These are phyloP conservation scores for Tetracentron sinense DNA, from an alignment of 164 flowering plant genomes.

Conservation along the genomic window DNA sequence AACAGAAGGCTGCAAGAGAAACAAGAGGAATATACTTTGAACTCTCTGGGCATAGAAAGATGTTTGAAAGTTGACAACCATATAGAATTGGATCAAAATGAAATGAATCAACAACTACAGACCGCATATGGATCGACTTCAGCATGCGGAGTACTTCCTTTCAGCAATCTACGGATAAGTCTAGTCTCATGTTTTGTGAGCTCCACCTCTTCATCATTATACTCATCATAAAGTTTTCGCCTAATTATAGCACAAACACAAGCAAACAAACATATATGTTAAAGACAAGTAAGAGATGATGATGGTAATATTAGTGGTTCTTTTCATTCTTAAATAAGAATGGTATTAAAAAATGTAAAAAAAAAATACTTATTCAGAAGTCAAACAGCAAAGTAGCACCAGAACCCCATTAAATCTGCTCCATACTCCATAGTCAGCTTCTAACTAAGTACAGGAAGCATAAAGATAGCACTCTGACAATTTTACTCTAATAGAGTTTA, in stretches of 20 bases:
- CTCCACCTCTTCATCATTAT: constrained; percentile 86
- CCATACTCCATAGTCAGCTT: too few relatives aligned
- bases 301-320: not conserved
- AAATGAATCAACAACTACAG: not conserved
- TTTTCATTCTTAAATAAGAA: not conserved
- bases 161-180: constrained; percentile 42
- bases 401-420: too few relatives aligned
- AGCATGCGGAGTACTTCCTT: constrained; percentile 90
- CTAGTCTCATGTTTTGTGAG: constrained; percentile 63
- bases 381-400: too few relatives aligned
- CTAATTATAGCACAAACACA: constrained; percentile 27
- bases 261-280: not conserved
- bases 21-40: not conserved
- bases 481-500: too few relatives aligned
- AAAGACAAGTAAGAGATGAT: not conserved
- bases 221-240: constrained; percentile 80
- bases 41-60: constrained; percentile 2
- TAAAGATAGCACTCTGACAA: too few relatives aligned
- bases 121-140: constrained; percentile 85
- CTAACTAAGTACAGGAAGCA: too few relatives aligned
- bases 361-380: too few relatives aligned
- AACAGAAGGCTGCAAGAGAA: constrained; percentile 63
- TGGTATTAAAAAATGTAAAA: not conserved
- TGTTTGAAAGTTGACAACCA: not conserved
- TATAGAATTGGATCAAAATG: not conserved